A percentile compares a stretch with the other conserved stretches of the same genome.
These are phyloP conservation scores for Pyricularia grisea DNA, from an alignment of 2,329 filamentous ascomycete genomes.

Conservation along the genomic window DNA sequence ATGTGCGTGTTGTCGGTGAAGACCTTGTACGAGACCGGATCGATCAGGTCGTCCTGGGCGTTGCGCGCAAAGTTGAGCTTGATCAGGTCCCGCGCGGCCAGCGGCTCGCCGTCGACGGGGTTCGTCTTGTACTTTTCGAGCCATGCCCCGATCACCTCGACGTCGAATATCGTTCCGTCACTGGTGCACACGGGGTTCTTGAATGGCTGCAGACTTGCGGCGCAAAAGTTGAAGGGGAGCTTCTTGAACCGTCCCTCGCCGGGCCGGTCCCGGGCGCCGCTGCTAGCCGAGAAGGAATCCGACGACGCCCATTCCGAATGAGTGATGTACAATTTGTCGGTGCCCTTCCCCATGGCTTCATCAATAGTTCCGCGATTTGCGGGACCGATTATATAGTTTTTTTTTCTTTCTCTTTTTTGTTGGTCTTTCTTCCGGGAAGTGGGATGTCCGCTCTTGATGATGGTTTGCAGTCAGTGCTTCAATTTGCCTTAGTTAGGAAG, in stretches of 20 bases:
- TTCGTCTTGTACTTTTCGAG: constrained; percentile 85
- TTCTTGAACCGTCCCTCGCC: constrained; percentile 63
- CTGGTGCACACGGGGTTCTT: constrained; percentile 86
- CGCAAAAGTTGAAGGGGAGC: constrained; percentile 96
- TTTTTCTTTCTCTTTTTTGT: neutral
- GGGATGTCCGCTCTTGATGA: too few relatives aligned
- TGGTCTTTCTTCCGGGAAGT: neutral
- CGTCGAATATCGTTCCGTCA: constrained; percentile 84
- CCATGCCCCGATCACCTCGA: constrained; percentile 91
- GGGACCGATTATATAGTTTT: neutral
- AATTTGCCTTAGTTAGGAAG: neutral
- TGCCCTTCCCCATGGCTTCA: constrained; percentile 37
- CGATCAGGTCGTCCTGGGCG: constrained; percentile 77
- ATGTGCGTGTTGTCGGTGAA: constrained; percentile 98
- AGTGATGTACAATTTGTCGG: constrained; percentile 65
- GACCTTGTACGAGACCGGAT: constrained; percentile 94
- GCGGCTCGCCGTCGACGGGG: constrained; percentile 70
- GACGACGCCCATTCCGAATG: constrained; percentile 95
- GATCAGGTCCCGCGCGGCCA: constrained; percentile 76
- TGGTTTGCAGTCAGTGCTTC: neutral
- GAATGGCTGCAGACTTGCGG: constrained; percentile 91
- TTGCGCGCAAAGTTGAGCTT: constrained; percentile 90
- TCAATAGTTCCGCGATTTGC: neutral
- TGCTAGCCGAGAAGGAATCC: constrained; percentile 78
- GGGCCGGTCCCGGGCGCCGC: constrained; percentile 53